Percentiles rank a stretch among this genome's conserved stretches.
Conservation (phyloP, 2,329 filamentous ascomycete genomes). For the Alternaria brassicicola region DNA sequence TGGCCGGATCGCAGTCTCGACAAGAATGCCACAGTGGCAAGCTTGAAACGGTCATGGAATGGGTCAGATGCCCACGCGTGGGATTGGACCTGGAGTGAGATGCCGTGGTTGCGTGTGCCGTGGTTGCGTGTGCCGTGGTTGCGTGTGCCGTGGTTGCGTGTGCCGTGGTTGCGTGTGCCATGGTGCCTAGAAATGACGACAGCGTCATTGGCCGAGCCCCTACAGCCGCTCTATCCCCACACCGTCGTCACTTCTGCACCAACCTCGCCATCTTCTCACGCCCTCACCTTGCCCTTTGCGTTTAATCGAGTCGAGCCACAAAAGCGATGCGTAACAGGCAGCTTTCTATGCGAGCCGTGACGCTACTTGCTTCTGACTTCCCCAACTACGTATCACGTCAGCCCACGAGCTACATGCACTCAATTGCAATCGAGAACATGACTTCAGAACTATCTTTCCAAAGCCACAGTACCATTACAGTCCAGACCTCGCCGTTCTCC, state of each 20-base stretch:
- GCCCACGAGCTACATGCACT: background rate
- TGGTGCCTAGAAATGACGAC: background rate
- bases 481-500: background rate
- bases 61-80: background rate
- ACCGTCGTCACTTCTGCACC: background rate
- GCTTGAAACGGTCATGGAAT: background rate
- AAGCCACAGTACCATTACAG: background rate
- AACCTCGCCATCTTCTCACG: background rate
- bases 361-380: background rate
- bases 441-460: background rate
- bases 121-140: background rate
- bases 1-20: constrained; percentile 21
- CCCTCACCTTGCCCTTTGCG: background rate
- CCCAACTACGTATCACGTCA: background rate
- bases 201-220: constrained; percentile 15
- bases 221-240: background rate
- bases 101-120: background rate
- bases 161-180: background rate
- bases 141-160: background rate
- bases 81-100: background rate
- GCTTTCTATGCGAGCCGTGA: background rate
- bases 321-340: background rate
- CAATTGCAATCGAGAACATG: background rate
- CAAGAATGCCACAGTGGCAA: constrained; percentile 4
- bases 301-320: background rate